Evolutionary conservation across 2,329 filamentous ascomycete species (phyloP).

Genomic region (Arthrinium puccinioides): DNA sequence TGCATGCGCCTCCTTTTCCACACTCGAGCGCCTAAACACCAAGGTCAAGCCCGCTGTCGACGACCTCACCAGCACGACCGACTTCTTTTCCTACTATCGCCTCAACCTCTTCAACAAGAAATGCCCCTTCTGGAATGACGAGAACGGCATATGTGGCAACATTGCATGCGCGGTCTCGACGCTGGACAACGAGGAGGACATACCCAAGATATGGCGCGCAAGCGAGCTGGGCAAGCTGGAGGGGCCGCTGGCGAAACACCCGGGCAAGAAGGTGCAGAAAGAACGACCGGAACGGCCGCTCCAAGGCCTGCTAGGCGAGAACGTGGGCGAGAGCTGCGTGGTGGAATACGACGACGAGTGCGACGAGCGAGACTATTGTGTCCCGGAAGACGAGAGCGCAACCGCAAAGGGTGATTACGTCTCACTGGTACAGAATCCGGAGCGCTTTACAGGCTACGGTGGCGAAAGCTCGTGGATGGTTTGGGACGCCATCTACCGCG

Average conservation of each 20-base stretch:
- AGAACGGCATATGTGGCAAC: slow-evolving; percentile 91
- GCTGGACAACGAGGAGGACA: slow-evolving; percentile 89
- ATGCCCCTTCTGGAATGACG: slow-evolving; percentile 95
- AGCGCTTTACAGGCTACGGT: slow-evolving; percentile 90
- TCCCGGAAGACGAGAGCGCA: slow-evolving; percentile 87
- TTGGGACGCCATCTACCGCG: slow-evolving; percentile 93
- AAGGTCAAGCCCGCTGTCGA: slow-evolving; percentile 70
- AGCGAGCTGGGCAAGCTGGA: slow-evolving; percentile 88
- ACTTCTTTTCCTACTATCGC: slow-evolving; percentile 98
- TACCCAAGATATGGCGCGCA: slow-evolving; percentile 84
- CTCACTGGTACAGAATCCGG: slow-evolving; percentile 85
- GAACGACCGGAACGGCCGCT: slow-evolving; percentile 68
- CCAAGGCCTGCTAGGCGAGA: slow-evolving; percentile 73
- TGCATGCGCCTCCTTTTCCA: slow-evolving; percentile 88
- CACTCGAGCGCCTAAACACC: slow-evolving; percentile 77
- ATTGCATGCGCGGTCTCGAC: slow-evolving; percentile 94
- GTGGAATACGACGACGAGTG: slow-evolving; percentile 97
- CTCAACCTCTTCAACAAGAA: slow-evolving; percentile 89
- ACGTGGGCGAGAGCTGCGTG: slow-evolving; percentile 91
- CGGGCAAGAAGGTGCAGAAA: slow-evolving; percentile 64
- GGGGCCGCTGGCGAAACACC: slow-evolving; percentile 85
- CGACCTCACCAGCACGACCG: slow-evolving; percentile 77
- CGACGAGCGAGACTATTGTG: slow-evolving; percentile 93
- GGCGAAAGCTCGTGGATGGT: slow-evolving; percentile 81
- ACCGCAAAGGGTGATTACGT: slow-evolving; percentile 91